Evolutionary conservation across 208 protist species (phyloP).

Genomic region (Phytomonas sp.): DNA sequence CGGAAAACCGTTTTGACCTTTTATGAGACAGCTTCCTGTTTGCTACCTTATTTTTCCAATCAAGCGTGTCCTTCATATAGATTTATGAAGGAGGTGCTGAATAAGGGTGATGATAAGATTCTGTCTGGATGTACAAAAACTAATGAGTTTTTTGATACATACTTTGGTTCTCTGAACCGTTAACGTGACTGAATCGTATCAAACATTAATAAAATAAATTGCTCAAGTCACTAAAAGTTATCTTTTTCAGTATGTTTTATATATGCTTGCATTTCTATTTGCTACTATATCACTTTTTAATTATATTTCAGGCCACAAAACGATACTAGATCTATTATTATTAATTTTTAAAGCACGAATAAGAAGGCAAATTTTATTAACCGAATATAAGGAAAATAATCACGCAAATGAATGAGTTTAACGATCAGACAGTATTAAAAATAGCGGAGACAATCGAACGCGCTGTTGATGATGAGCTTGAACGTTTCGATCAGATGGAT

Average conservation of each 20-base stretch:
- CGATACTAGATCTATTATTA: not conserved
- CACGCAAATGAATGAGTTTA: constrained; percentile 13
- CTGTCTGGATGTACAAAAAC: constrained; percentile 30
- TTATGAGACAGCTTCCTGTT: constrained; percentile 29
- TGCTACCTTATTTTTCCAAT: constrained; percentile 24
- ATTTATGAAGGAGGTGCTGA: constrained; percentile 41
- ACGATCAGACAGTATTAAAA: constrained; percentile 60
- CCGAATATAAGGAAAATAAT: constrained; percentile 6
- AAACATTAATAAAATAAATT: not conserved
- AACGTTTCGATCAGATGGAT: constrained; percentile 82
- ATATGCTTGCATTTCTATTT: constrained; percentile 3
- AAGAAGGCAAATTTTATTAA: constrained; percentile 4
- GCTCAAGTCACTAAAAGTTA: not conserved
- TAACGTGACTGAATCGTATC: not conserved
- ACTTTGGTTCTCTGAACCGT: not conserved
- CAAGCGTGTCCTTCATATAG: constrained; percentile 47
- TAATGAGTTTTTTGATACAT: constrained; percentile 24
- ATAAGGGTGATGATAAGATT: constrained; percentile 44
- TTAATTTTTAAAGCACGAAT: not conserved
- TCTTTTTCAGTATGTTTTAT: not conserved
- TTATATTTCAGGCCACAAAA: no score
- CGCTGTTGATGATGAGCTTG: constrained; percentile 78
- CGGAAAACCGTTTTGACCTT: constrained; percentile 27
- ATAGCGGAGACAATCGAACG: constrained; percentile 81
- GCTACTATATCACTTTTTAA: not conserved